Evolutionary conservation across 2,329 filamentous ascomycete species (phyloP), one percentile per base, ranked within the genome.

Genomic region (Chrysosporium keratinophilum): DNA sequence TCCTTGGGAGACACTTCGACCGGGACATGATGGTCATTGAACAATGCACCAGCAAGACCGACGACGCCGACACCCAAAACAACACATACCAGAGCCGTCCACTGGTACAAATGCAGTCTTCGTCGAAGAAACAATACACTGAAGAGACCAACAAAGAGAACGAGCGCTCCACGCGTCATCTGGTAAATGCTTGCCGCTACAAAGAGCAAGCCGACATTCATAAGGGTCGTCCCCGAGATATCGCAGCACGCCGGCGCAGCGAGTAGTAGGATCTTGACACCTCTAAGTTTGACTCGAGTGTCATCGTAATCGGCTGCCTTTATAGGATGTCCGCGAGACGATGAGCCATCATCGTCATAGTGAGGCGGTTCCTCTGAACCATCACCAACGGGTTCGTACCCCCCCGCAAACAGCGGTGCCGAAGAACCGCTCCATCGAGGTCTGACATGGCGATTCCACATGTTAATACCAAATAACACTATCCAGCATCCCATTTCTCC

Each of bases 101-200:
- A 98, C 69, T 98, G 93, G 74, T 91, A 96, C n/a, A 86, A 67
- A 57, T 83, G 80, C 34, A 98, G 77, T 61, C 81, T 84, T 46
- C 88, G 81, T 63, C 82, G 84, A 54, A 98, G 76, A 69, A 98
- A 97, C 11, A 95, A 64, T 28, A 98, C 90, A 64, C 89, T 95
- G 73, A 98, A 96, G 0, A 97, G 74, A 0, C 93, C 93, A 17
- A 98, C 93, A 63, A 98, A 98, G 5, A 98, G 78, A 2, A 98
- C 91, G 41, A 98, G 77, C 0, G 93, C 93, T 7, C 93, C 93
- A 56, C 93, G 79, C 1, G 91, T 97, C 93, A 98, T 98, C 73
- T 98, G 93, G 72, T 96, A 98, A 65, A 98, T 96, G 57, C 88
- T 94, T 1, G 93, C 88, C 11, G 88, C 93, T 20, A 97, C 90